phyloP scores from a whole-genome alignment of 495 filamentous ascomycete species.

The Cladorrhinum samala region DNA sequence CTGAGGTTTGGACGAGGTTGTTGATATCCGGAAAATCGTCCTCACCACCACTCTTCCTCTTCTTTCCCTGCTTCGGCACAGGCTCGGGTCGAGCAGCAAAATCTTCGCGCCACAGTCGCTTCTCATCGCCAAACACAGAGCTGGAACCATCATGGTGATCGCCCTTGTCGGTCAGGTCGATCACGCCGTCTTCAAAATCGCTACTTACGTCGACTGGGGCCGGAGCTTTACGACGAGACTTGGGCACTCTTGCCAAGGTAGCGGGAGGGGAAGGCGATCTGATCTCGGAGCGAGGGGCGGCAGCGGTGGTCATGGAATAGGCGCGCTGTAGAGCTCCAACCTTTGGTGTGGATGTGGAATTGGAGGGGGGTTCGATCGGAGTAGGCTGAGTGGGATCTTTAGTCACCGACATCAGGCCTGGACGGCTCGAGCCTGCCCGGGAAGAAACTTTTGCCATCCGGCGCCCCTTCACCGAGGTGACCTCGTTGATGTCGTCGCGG shows the following conservation, averaged over 20 bases:
- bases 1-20: constrained; percentile 22
- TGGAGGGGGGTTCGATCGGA: neutral
- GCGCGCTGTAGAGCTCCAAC: constrained; percentile 28
- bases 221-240: neutral
- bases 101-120: constrained; percentile 55
- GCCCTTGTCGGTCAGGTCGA: constrained; percentile 64
- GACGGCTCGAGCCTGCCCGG: neutral
- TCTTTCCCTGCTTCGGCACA: constrained; percentile 50
- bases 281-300: neutral
- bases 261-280: neutral
- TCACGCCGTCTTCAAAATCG: constrained; percentile 44
- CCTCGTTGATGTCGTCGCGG: neutral
- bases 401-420: neutral
- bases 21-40: constrained; percentile 39
- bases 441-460: neutral
- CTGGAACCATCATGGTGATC: constrained; percentile 34
- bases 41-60: constrained; percentile 27
- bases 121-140: constrained; percentile 45
- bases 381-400: neutral
- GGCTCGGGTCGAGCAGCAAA: constrained; percentile 33
- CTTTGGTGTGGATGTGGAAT: constrained; percentile 3
- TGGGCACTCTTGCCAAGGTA: neutral
- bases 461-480: neutral
- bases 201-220: constrained; percentile 3
- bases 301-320: constrained; percentile 26